Conservation (phyloP, 2,329 filamentous ascomycete species). For the Colletotrichum sp. region DNA sequence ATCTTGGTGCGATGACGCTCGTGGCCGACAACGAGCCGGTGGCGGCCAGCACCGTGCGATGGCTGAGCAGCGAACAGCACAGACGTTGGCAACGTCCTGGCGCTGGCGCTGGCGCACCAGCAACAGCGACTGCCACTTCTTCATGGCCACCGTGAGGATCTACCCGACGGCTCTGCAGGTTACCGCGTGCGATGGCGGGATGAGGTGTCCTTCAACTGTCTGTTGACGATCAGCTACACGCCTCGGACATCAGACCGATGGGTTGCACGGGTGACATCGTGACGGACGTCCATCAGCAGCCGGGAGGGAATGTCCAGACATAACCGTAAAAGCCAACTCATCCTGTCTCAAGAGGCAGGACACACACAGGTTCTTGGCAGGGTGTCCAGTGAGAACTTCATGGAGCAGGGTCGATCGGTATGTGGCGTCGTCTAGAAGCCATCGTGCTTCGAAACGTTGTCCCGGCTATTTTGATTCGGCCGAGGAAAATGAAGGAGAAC, state of each 20-base stretch:
- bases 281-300: background rate
- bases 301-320: background rate
- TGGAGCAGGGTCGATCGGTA: background rate
- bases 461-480: background rate
- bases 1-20: background rate
- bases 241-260: background rate
- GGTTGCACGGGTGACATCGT: constrained; percentile 4
- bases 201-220: background rate
- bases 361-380: background rate
- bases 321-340: background rate
- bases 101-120: background rate
- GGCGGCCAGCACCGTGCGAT: background rate
- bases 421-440: background rate
- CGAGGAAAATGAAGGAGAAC: background rate
- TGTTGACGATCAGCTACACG: background rate
- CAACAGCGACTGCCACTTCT: background rate
- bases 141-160: background rate
- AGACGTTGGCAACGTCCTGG: background rate
- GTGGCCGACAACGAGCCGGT: background rate
- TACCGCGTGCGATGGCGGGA: constrained; percentile 3
- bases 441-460: background rate
- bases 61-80: background rate
- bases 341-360: background rate
- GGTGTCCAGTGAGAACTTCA: background rate
- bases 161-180: constrained; percentile 4